Percentiles rank a stretch among this genome's conserved stretches.
phyloP scores from a whole-genome alignment of 2,329 filamentous ascomycete genomes.

The Penicillium sp. region DNA sequence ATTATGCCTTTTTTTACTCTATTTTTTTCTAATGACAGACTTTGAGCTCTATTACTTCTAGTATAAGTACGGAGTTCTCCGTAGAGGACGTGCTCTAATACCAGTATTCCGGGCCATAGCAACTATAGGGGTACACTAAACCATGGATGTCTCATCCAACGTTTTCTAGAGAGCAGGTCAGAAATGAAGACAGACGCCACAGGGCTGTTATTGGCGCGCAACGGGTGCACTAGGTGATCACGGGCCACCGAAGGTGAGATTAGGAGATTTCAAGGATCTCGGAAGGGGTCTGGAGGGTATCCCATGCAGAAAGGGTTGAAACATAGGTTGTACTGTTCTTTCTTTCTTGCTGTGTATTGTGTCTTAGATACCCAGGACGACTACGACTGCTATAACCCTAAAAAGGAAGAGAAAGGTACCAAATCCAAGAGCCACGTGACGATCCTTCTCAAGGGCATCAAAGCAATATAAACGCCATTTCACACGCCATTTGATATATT shows the following conservation, averaged over 20 bases:
- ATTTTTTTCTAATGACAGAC: background rate
- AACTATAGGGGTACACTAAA: background rate
- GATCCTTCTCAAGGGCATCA: background rate
- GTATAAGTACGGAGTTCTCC: background rate
- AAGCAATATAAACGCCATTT: background rate
- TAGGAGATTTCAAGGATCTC: constrained; percentile 3
- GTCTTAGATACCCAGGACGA: background rate
- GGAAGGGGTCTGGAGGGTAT: background rate
- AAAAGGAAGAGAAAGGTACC: background rate
- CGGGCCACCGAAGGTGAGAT: constrained; percentile 1
- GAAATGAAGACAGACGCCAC: background rate
- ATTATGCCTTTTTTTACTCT: no score
- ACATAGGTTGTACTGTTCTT: no score
- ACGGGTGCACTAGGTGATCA: background rate
- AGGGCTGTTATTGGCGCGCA: background rate
- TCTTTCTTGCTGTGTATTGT: background rate
- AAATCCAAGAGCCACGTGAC: background rate
- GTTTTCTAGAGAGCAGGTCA: background rate
- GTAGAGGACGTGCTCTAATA: background rate
- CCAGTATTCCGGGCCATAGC: background rate
- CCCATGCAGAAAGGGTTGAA: background rate
- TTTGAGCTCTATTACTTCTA: background rate
- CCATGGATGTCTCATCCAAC: background rate
- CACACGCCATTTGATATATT: background rate
- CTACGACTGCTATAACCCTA: background rate